A percentile compares a stretch with the other conserved stretches of the same genome.
Evolutionary conservation across 805 yeast genomes (phyloP).

Genomic region (Kodamaea jinghongensis): DNA sequence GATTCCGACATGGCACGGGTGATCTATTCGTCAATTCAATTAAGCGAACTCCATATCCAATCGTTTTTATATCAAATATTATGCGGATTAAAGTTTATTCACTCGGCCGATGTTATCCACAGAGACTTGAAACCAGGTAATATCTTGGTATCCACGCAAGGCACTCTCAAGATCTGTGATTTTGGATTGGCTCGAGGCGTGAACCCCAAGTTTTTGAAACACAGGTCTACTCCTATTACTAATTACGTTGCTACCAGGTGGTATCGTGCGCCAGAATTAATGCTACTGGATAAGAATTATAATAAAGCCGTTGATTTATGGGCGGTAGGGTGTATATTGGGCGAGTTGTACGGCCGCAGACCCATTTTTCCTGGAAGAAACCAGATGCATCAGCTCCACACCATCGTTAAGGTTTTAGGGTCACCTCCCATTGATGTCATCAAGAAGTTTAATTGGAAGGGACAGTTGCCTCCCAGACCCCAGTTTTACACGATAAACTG

Average conservation of each 20-base stretch:
- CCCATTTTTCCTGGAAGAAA: slow-evolving; percentile 80
- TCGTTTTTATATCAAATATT: slow-evolving; percentile 75
- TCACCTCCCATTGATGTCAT: slow-evolving; percentile 55
- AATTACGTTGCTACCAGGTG: slow-evolving; percentile 92
- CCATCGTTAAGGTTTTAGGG: slow-evolving; percentile 69
- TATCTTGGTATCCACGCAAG: slow-evolving; percentile 70
- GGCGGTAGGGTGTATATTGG: slow-evolving; percentile 91
- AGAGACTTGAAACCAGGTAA: slow-evolving; percentile 93
- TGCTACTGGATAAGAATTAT: slow-evolving; percentile 58
- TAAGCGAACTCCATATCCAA: slow-evolving; percentile 81
- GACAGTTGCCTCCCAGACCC: slow-evolving; percentile 37
- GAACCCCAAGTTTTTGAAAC: slow-evolving; percentile 27
- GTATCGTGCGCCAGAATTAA: slow-evolving; percentile 93
- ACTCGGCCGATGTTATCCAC: slow-evolving; percentile 89
- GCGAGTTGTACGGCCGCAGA: slow-evolving; percentile 75
- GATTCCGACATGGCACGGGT: slow-evolving; percentile 80
- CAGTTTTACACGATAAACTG: slow-evolving; percentile 40
- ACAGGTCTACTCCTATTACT: slow-evolving; percentile 52
- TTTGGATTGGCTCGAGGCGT: slow-evolving; percentile 90
- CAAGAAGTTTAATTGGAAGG: slow-evolving; percentile 27
- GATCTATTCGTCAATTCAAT: slow-evolving; percentile 71
- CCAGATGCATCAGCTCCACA: slow-evolving; percentile 66
- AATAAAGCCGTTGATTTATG: slow-evolving; percentile 79
- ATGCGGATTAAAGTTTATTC: slow-evolving; percentile 85
- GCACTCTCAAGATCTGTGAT: slow-evolving; percentile 82